Evolutionary conservation across 2,329 filamentous ascomycete genomes (phyloP), one percentile per base, ranked within the genome.

Genomic region (Cladosporium oxysporum): DNA sequence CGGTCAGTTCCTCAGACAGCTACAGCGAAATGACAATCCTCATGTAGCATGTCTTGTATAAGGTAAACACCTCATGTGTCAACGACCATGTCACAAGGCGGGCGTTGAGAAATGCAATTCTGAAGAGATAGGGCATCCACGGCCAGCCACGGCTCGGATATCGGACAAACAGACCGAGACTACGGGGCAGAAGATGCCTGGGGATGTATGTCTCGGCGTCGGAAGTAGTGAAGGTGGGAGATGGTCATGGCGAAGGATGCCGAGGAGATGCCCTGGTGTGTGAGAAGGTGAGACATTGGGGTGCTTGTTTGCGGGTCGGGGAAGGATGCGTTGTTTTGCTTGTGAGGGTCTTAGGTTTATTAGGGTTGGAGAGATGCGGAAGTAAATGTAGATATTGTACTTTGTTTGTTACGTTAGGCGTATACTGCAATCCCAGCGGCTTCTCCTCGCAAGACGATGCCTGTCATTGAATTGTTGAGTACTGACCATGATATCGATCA

Each of bases 201-300:
- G 35, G 23, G 35, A 58, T 58, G 31, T 58, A 59, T 59, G 57
- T 59, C 57, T 59, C 23, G 28, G 57, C 31, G 18, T 33, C 31
- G 55, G 33, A 4, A 41, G 21, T 35, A 41, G 21, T 35, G 52
- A 35, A 31, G 29, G 29, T 31, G 29, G 8, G 14, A 12, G 11
- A 23, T 57, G 53, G 33, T 47, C 31, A 41, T 18, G 55, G 55
- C n/a, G n/a, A 41, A 11, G 5, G 28, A 47, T 21, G 41, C 41
- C 41, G 28, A 52, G 10, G 49, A 52, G 49, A 52, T 33, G 18
- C 29, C 28, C 31, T 55, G 52, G 31, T 35, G 12, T 23, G 21
- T 58, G 55, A 33, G 55, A 33, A 37, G 33, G 29, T 58, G 55
- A 58, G 31, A 58, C 55, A 37, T 33, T 35, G n/a, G 33, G n/a